These are phyloP conservation scores for Rhodotorula taiwanensis DNA, from an alignment of 768 basidiomycete genomes.

Conservation along the genomic window DNA sequence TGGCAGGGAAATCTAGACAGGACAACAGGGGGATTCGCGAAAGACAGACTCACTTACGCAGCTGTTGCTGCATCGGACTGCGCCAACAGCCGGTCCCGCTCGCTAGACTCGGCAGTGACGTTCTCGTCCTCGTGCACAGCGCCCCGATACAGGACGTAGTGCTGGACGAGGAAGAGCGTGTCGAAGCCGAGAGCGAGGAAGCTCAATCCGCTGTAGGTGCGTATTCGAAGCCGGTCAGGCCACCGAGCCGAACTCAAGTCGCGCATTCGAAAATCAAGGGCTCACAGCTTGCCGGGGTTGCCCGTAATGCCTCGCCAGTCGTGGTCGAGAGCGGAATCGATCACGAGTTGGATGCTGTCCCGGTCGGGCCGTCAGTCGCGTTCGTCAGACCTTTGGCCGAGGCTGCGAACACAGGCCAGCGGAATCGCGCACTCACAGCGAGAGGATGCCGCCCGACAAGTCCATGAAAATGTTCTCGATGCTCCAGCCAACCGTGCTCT, in stretches of 20 bases:
- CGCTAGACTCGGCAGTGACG: not conserved
- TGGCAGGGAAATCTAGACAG: not conserved
- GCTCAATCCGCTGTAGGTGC: slow-evolving; percentile 37
- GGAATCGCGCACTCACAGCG: slow-evolving; percentile 40
- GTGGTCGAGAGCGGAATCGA: slow-evolving; percentile 40
- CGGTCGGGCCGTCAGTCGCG: too few relatives aligned
- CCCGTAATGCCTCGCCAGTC: slow-evolving; percentile 42
- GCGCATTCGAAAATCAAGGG: not conserved
- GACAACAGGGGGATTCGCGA: not conserved
- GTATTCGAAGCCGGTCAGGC: not conserved
- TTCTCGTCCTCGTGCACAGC: not conserved
- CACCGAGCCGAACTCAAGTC: not conserved
- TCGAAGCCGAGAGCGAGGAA: slow-evolving; percentile 43
- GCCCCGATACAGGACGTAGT: slow-evolving; percentile 42
- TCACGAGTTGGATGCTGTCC: slow-evolving; percentile 40
- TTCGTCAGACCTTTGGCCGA: too few relatives aligned
- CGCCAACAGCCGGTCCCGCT: not conserved
- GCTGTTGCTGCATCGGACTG: not conserved
- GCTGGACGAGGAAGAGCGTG: slow-evolving; percentile 43
- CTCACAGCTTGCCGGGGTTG: slow-evolving; percentile 42
- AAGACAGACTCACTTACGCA: not conserved
- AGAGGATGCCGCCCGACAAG: slow-evolving; percentile 42
- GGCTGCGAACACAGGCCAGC: too few relatives aligned
- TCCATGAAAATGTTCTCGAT: slow-evolving; percentile 46
- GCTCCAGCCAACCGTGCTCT: slow-evolving; percentile 44